Percentiles rank a stretch among this genome's conserved stretches.
Evolutionary conservation across 164 flowering plant genomes (phyloP).

Genomic region (Echeveria elegans): DNA sequence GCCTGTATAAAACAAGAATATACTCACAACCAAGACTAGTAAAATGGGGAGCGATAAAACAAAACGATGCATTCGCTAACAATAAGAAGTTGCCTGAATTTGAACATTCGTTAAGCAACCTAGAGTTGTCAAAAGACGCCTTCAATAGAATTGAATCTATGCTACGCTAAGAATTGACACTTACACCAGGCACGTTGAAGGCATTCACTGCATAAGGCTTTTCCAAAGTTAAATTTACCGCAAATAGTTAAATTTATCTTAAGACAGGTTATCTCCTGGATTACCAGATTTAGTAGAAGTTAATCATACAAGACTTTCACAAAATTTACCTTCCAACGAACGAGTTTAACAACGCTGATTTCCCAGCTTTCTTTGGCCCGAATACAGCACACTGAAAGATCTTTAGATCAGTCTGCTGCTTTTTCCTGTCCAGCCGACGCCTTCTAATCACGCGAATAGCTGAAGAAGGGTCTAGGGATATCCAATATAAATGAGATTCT

Average conservation of each 20-base stretch:
- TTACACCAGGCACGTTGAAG: constrained; percentile 66
- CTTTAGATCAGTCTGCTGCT: constrained; percentile 75
- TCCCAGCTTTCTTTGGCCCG: constrained; percentile 87
- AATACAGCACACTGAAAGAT: constrained; percentile 91
- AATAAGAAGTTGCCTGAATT: background rate
- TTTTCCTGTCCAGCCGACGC: constrained; percentile 68
- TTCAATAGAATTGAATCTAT: background rate
- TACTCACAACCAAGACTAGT: background rate
- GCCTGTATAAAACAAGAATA: constrained; percentile 36
- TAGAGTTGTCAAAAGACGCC: background rate
- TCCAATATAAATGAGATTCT: constrained; percentile 75
- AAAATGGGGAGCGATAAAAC: no score
- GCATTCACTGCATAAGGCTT: constrained; percentile 66
- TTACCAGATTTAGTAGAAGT: background rate
- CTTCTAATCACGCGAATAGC: constrained; percentile 65
- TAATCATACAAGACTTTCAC: constrained; percentile 8
- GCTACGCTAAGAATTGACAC: constrained; percentile 13
- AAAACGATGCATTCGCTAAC: background rate
- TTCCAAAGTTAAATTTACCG: constrained; percentile 40
- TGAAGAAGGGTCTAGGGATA: constrained; percentile 67
- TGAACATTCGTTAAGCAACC: background rate
- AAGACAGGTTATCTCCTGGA: no score
- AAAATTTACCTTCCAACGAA: constrained; percentile 60
- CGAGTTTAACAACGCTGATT: constrained; percentile 68
- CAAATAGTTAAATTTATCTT: no score